Percentiles rank a stretch among this genome's conserved stretches.
These are phyloP conservation scores for Phytophthora europaea DNA, from an alignment of 352 stramenopile species.

Conservation along the genomic window DNA sequence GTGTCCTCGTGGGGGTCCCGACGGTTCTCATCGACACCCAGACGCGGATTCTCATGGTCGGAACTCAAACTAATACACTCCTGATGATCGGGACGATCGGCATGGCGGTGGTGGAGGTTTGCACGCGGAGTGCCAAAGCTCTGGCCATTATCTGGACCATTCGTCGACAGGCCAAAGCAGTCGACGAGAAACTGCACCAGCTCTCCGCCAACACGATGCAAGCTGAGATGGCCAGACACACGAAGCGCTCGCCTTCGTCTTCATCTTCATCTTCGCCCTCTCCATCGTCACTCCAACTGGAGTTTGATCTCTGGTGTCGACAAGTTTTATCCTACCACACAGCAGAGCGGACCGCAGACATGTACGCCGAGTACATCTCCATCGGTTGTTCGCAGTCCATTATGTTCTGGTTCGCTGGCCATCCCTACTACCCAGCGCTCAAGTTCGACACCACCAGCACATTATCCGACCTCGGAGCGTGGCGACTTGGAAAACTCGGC, in stretches of 20 bases:
- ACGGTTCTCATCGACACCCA: conserved; percentile 1
- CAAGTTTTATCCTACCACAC: background rate
- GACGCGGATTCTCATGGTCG: background rate
- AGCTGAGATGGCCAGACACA: background rate
- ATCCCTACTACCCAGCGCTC: background rate
- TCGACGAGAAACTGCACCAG: background rate
- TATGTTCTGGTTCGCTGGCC: background rate
- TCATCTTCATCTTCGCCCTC: background rate
- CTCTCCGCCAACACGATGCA: background rate
- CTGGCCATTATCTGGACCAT: background rate
- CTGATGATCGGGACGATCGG: background rate
- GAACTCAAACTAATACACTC: background rate
- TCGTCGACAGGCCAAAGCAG: background rate
- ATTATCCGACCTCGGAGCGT: background rate
- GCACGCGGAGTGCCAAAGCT: background rate
- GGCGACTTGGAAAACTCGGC: background rate
- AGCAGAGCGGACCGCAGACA: background rate
- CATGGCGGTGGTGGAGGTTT: background rate
- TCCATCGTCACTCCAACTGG: background rate
- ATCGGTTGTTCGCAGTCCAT: background rate
- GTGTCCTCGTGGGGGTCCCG: background rate
- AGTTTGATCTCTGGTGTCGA: background rate
- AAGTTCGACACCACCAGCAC: background rate
- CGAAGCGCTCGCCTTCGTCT: background rate
- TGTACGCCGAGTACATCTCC: conserved; percentile 1